Evolutionary conservation across 345 rosid genomes (phyloP).

Genomic region (Moricandia moricandioides): DNA sequence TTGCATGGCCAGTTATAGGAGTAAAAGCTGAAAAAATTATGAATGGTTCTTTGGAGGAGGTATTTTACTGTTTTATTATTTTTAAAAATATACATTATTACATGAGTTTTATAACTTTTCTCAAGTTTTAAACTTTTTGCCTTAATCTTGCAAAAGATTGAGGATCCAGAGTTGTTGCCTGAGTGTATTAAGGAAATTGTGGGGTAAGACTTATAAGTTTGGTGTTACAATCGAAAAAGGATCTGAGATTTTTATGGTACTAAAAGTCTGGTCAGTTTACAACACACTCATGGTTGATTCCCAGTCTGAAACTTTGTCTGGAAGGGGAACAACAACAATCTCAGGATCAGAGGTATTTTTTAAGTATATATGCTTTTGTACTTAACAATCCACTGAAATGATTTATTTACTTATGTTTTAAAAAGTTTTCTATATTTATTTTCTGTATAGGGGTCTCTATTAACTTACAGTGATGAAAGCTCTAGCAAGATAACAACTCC

Average conservation of each 20-base stretch:
- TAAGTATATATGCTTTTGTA: no score
- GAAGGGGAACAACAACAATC: neutral
- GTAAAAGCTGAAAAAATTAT: neutral
- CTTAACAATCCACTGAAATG: no score
- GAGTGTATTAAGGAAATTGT: neutral
- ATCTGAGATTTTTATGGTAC: neutral
- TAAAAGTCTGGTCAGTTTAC: neutral
- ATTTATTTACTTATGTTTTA: no score
- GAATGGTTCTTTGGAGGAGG: neutral
- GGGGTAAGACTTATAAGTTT: neutral
- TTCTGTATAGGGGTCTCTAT: no score
- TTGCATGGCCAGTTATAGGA: neutral
- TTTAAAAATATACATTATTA: no score
- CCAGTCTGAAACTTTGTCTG: neutral
- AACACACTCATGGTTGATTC: neutral
- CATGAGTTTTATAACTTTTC: no score
- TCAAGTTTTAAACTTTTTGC: no score
- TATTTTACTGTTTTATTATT: neutral
- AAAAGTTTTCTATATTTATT: no score
- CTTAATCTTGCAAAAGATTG: neutral
- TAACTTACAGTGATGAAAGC: no score
- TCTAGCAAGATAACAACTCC: no score
- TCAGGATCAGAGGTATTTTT: neutral
- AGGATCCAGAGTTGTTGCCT: neutral
- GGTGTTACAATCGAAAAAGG: neutral